Base-by-base conservation (phyloP, 1,139 yeast genomes). In the Yamadazyma dushanensis region DNA sequence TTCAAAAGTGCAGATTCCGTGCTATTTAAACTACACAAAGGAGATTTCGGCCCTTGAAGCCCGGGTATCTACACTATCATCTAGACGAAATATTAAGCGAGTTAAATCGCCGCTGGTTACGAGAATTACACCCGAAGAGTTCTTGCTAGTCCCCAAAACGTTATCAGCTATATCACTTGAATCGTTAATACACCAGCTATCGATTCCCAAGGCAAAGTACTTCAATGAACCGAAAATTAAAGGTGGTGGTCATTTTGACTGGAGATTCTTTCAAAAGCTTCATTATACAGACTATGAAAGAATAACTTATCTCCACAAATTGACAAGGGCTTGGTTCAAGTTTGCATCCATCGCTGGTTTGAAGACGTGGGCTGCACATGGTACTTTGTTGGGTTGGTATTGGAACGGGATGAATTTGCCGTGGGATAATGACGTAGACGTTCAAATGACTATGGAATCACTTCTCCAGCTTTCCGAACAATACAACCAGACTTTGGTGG, bases 401-500 rank as follows among this genome's bases (percentile, higher is more conserved):
- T 75, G 81, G 73, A 78, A 78, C 50, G 83, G 83, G 0, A 51
- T 75, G 48, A 69, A 63, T 11, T 55, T 78, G 49, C 83, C 84
- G 1, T 80, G 84, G 83, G 85, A 80, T 52, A 67, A 68, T 35
- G 86, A 79, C 49, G 49, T 78, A 26, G 85, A 80, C 50, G 78
- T 78, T 8, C 77, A 77, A 41, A 64, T 78, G 40, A 65, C 82
- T 0, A 56, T 68, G 41, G 50, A 51, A 2, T 67, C 79, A 3
- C 53, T 78, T 35, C 50, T 61, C 36, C 46, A 49, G 34, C 48
- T 78, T 31, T 70, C 74, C 1, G 51, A 64, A 39, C 53, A 61
- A 24, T 69, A 61, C 43, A 77, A 79, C 46, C 73, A 71, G 35
- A 63, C 78, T 0, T 36, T 78, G 20, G 66, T 79, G 7, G 56